Conservation (phyloP, 441 rosid genomes). For the Adansonia rubrostipa region DNA sequence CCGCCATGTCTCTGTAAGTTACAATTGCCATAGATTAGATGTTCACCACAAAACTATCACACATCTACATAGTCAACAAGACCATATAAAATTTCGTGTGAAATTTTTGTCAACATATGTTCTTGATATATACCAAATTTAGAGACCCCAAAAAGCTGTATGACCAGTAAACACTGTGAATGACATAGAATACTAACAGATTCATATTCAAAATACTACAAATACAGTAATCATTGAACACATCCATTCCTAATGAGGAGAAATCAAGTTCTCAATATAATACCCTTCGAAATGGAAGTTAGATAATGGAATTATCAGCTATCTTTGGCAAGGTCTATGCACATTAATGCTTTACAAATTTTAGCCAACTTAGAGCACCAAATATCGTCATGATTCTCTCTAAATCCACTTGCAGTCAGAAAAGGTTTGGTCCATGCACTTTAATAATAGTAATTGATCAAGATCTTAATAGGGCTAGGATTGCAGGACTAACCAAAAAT, state of each 20-base stretch:
- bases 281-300: neutral
- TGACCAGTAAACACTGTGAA: constrained; percentile 3
- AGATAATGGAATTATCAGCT: neutral
- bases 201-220: neutral
- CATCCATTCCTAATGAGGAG: neutral
- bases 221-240: neutral
- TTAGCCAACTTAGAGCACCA: neutral
- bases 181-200: neutral
- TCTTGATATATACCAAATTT: constrained; percentile 1
- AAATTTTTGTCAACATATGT: constrained; percentile 2
- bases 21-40: constrained; percentile 33
- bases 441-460: neutral
- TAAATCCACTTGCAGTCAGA: neutral
- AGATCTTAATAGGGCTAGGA: constrained; percentile 21
- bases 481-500: constrained; percentile 72
- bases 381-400: constrained; percentile 14
- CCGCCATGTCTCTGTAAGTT: constrained; percentile 91
- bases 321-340: neutral
- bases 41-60: constrained; percentile 21
- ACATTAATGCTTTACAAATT: neutral
- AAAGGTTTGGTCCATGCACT: neutral
- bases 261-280: neutral
- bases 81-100: neutral
- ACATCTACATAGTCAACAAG: neutral
- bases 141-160: neutral